Evolutionary conservation across 768 basidiomycete species (phyloP), one percentile per base, ranked within the genome.

Genomic region (Lactarius psammicola): DNA sequence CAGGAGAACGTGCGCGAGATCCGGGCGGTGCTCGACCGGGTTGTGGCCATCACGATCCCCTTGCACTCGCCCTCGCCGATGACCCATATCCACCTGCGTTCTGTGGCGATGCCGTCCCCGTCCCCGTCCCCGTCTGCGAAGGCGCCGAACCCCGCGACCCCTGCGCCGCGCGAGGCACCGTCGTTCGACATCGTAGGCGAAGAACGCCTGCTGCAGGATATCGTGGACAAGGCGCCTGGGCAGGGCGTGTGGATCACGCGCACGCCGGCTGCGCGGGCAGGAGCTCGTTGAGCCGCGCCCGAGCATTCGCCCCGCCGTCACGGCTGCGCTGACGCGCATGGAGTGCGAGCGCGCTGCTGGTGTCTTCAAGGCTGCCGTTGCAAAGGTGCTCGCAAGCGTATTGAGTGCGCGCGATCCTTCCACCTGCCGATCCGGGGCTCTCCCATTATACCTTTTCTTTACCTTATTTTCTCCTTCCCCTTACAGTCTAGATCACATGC

Each of bases 41-140:
- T 95, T 18, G 89, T 94, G n/a, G 83, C 84, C 71, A 89, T 98
- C 76, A 80, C 84, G 34, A 85, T 98, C 65, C 90, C 94, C 2
- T 92, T 93, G 2, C 92, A 95, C n/a, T n/a, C n/a, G n/a, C n/a
- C n/a, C n/a, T 94, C 92, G 15, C 93, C 95, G 2, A 81, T 97
- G 58, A 90, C 98, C 71, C 95, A 98, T 74, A 85, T 98, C 70
- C 80, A 85, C 72, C 76, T 93, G 67, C 83, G 84, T 56, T 70
- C 49, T 5, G 73, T 75, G 73, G 66, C 68, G 72, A 36, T 13
- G 11, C 34, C 13, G 11, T 36, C 34, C 13, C 60, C 59, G 70
- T 26, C 72, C 62, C 71, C 72, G 72, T 67, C 69, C 71, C 26
- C 69, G 67, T 42, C 72, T 51, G 58, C 73, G 68, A 82, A 84